Evolutionary conservation across 306 rosid species (phyloP), one percentile per base, ranked within the genome.

Genomic region (Gastrolobium villosum): DNA sequence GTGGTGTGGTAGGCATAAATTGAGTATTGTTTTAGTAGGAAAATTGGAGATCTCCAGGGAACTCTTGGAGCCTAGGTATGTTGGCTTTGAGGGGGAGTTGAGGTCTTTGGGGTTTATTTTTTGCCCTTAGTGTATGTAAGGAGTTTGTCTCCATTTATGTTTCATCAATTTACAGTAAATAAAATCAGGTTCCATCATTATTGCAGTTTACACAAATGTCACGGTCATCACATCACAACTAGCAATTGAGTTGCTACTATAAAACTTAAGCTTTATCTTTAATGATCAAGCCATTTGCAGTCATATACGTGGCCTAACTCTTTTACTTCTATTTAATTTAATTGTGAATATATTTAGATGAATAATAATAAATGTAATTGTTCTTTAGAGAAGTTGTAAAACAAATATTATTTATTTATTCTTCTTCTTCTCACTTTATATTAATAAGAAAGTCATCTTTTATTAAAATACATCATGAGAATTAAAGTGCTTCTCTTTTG

Each of bases 211-310:
- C 28, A 65, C 30, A 13, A 7, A 31, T 62, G 34, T n/a, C 55
- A 13, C 44, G 49, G 31, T 26, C 40, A 75, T 36, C 61, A 46
- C 40, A 75, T 36, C 61, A 46, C 60, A 75, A 62, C 13, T 53
- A 46, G 50, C 15, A 15, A 35, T 60, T 1, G 32, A 15, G 40
- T 4, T 13, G 37, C 20, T 64, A 37, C 9, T 3, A 1, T 13
- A 63, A 43, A 76, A 50, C 15, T 61, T 15, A 20, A 60, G 40
- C 30, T 50, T 48, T 62, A 3, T 49, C 36, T 49, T 26, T 9
- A 26, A 75, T n/a, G 13, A 49, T 64, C 53, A 26, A 39, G 40
- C 54, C 53, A 54, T 39, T 39, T 20, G 52, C 50, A 46, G 35
- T 34, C 61, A 70, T n/a, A 48, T 34, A 69, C 34, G 15, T 14